Evolutionary conservation across 2,329 filamentous ascomycete genomes (phyloP).

Genomic region (Colletotrichum horii): DNA sequence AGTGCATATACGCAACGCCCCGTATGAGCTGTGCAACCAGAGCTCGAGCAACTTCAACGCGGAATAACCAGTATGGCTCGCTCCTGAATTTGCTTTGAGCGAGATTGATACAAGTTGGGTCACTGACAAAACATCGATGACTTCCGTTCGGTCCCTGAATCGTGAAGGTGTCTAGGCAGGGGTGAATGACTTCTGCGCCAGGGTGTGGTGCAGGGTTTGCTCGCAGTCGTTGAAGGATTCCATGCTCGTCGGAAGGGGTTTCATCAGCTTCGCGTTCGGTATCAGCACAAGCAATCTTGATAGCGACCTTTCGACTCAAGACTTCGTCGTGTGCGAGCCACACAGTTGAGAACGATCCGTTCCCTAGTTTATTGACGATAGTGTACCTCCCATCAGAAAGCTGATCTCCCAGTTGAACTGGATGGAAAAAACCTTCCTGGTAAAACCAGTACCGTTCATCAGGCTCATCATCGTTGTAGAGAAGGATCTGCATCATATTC

Average conservation of each 20-base stretch:
- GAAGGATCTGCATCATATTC: not conserved
- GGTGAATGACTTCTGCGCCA: not conserved
- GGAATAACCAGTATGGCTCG: not conserved
- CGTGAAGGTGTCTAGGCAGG: not conserved
- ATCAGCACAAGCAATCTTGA: not conserved
- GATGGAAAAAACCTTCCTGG: not conserved
- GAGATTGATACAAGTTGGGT: not conserved
- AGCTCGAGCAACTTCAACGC: not conserved
- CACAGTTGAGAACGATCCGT: not conserved
- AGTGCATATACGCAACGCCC: not conserved
- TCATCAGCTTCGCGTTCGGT: not conserved
- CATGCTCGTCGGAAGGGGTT: not conserved
- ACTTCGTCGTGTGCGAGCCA: not conserved
- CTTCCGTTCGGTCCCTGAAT: not conserved
- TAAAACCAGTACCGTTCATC: not conserved
- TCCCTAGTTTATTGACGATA: not conserved
- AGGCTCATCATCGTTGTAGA: not conserved
- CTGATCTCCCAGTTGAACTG: not conserved
- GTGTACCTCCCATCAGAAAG: not conserved
- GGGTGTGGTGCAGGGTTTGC: rapidly evolving
- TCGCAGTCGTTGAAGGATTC: not conserved
- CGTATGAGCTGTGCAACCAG: not conserved
- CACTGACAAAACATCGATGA: not conserved
- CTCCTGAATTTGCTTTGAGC: not conserved
- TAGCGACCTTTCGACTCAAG: not conserved